These are phyloP conservation scores for Penicillium lagena DNA, from an alignment of 495 filamentous ascomycete genomes.

Conservation along the genomic window DNA sequence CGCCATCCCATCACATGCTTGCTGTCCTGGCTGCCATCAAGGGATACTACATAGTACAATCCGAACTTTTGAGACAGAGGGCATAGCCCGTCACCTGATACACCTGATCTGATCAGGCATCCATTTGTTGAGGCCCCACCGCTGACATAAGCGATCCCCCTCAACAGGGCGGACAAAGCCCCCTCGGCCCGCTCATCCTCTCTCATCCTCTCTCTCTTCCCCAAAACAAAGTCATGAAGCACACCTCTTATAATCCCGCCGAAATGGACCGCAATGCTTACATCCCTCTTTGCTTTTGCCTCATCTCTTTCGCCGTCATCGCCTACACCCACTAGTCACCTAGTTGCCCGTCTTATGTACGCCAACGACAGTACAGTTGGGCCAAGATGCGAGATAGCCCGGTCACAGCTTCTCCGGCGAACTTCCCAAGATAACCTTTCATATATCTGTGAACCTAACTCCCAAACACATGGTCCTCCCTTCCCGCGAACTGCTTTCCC, in stretches of 20 bases:
- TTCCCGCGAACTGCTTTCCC: no score
- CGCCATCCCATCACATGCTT: no score
- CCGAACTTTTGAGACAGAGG: not conserved
- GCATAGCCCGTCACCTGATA: not conserved
- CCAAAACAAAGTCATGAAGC: constrained; percentile 11
- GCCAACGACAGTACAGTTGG: no score
- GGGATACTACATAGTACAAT: not conserved
- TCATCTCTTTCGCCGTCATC: constrained; percentile 39
- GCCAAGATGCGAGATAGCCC: no score
- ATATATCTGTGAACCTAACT: no score
- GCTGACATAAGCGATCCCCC: constrained; percentile 1
- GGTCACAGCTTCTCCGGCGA: no score
- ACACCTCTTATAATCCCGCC: constrained; percentile 7
- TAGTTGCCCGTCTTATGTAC: not conserved
- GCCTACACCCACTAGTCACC: constrained; percentile 28
- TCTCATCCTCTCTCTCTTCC: not conserved
- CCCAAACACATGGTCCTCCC: no score
- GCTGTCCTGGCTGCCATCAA: not conserved
- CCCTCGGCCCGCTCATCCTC: not conserved
- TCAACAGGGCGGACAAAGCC: not conserved
- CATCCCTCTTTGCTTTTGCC: constrained; percentile 37
- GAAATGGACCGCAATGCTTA: constrained; percentile 36
- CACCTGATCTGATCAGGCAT: constrained; percentile 1
- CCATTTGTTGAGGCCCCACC: constrained; percentile 8
- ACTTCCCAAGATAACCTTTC: no score